phyloP scores from a whole-genome alignment of 257 asterid genomes.

The Schizonepeta tenuifolia region DNA sequence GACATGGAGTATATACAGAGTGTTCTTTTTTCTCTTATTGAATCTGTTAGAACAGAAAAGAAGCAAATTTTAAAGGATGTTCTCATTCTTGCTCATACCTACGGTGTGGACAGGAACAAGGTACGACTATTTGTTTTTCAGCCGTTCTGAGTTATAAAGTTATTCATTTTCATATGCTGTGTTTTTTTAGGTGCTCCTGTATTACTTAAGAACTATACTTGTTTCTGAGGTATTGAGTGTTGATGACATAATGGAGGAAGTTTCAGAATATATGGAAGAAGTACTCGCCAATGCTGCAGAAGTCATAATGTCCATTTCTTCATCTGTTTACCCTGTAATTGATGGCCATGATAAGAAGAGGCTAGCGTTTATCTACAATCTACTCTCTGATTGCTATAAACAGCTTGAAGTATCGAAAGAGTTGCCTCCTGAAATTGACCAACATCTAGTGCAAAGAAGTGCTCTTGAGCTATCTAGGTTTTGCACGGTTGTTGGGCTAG shows the following conservation, averaged over 20 bases:
- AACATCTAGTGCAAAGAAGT: constrained; percentile 37
- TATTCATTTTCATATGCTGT: constrained; percentile 26
- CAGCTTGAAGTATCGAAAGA: constrained; percentile 54
- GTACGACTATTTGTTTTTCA: constrained; percentile 43
- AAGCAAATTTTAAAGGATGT: constrained; percentile 70
- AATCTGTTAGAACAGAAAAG: constrained; percentile 74
- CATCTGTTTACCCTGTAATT: constrained; percentile 67
- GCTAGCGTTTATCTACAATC: constrained; percentile 74
- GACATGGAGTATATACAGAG: constrained; percentile 77
- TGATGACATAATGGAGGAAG: constrained; percentile 66
- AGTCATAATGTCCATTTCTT: constrained; percentile 57
- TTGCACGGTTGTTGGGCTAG: constrained; percentile 63
- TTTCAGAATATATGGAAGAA: constrained; percentile 62
- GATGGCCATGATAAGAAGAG: constrained; percentile 86
- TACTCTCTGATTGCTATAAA: constrained; percentile 82
- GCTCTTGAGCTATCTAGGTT: constrained; percentile 50
- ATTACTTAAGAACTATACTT: constrained; percentile 69
- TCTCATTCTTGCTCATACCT: constrained; percentile 60
- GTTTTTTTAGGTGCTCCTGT: constrained; percentile 72
- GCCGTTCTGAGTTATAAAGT: constrained; percentile 18
- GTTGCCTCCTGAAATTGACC: constrained; percentile 38
- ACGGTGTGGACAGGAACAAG: constrained; percentile 72
- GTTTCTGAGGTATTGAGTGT: constrained; percentile 75
- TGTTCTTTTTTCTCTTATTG: constrained; percentile 70
- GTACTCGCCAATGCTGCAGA: constrained; percentile 65